Evolutionary conservation across 2,329 filamentous ascomycete species (phyloP).

Genomic region (Metarhizium guizhouense): DNA sequence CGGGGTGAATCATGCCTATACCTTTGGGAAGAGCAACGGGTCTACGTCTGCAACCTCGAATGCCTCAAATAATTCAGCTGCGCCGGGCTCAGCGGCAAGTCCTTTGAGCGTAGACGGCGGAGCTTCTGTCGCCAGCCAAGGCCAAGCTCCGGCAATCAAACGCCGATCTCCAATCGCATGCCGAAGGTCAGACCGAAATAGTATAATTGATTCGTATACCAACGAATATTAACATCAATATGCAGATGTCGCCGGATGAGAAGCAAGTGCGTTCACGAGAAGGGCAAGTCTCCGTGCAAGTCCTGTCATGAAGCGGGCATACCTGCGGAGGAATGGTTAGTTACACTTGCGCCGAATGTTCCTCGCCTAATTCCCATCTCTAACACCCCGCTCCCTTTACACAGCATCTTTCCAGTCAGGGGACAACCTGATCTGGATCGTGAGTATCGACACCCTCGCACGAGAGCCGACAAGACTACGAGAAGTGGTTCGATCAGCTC

Average conservation of each 20-base stretch:
- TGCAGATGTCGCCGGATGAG: slow-evolving; percentile 45
- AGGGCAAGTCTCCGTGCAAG: slow-evolving; percentile 39
- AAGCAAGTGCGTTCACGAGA: slow-evolving; percentile 46
- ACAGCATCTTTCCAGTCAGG: slow-evolving; percentile 41
- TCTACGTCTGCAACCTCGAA: background rate
- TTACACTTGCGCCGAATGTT: background rate
- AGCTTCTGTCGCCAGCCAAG: background rate
- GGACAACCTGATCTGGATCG: slow-evolving; percentile 47
- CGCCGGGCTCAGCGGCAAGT: slow-evolving; percentile 4
- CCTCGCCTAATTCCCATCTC: slow-evolving; percentile 3
- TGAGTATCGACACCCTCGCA: slow-evolving; percentile 45
- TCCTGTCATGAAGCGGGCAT: slow-evolving; percentile 42
- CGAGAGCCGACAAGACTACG: slow-evolving; percentile 35
- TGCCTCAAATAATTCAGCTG: background rate
- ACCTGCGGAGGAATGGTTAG: slow-evolving; percentile 40
- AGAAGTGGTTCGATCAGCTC: slow-evolving; percentile 30
- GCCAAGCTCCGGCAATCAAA: slow-evolving; percentile 26
- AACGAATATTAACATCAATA: background rate
- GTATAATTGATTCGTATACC: background rate
- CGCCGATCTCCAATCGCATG: slow-evolving; percentile 44
- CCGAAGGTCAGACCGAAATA: slow-evolving; percentile 32
- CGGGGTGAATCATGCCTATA: background rate
- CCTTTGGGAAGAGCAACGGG: background rate
- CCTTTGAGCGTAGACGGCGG: background rate
- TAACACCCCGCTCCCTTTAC: background rate